These are phyloP conservation scores for Nyssa sinensis DNA, from an alignment of 148 eudicot genomes.

Conservation along the genomic window DNA sequence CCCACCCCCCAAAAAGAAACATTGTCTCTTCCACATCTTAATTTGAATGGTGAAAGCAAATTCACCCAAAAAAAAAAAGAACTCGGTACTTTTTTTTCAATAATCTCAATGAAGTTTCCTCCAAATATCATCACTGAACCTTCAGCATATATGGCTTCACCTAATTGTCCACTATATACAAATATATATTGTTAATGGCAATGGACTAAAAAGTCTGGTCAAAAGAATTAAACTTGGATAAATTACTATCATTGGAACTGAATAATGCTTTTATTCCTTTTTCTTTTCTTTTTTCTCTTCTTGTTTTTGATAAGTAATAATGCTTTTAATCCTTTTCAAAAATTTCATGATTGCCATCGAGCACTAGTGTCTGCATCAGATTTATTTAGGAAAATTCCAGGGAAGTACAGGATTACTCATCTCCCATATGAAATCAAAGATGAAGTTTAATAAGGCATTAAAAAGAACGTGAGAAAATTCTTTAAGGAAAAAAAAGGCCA, in stretches of 20 bases:
- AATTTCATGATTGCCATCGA: too few species aligned
- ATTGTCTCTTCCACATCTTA: neutral
- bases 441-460: neutral
- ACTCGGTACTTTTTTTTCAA: neutral
- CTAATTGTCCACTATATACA: neutral
- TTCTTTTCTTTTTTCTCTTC: neutral
- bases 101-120: neutral
- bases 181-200: too few species aligned
- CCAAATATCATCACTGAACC: neutral
- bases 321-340: too few species aligned
- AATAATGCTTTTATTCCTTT: too few species aligned
- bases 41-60: neutral
- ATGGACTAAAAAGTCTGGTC: too few species aligned
- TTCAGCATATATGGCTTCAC: neutral
- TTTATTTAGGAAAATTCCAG: too few species aligned
- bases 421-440: neutral
- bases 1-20: neutral
- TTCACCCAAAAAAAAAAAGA: too few species aligned
- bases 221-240: too few species aligned
- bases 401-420: too few species aligned
- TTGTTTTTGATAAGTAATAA: too few species aligned
- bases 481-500: too few species aligned
- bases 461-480: neutral
- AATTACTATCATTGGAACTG: neutral
- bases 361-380: too few species aligned